Percentiles rank a stretch among this genome's conserved stretches.
Conservation (phyloP, 202 grass and related monocot genomes). For the Schoenoplectus tabernaemontani region DNA sequence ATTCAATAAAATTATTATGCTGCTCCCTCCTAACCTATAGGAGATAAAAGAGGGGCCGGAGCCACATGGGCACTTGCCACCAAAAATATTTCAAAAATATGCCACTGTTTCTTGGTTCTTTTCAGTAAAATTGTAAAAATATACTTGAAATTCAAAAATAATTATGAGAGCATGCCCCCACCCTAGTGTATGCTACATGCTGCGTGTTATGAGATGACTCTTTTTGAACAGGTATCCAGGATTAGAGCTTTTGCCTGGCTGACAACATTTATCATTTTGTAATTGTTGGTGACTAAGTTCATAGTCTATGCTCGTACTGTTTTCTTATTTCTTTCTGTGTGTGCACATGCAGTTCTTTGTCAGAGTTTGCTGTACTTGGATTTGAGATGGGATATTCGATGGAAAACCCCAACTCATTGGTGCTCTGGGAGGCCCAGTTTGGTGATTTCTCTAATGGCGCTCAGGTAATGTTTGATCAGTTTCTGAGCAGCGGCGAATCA, state of each 20-base stretch:
- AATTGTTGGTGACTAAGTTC: not conserved
- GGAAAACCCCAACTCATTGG: slow-evolving; percentile 92
- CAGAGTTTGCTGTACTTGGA: slow-evolving; percentile 92
- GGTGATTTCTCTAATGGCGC: slow-evolving; percentile 88
- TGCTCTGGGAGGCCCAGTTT: slow-evolving; percentile 94
- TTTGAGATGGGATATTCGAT: slow-evolving; percentile 97
- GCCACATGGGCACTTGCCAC: too few relatives aligned
- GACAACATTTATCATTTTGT: not conserved
- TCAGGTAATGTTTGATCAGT: slow-evolving; percentile 95
- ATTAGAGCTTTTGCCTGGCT: not conserved
- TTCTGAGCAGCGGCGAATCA: slow-evolving; percentile 82
- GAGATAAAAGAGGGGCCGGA: not conserved
- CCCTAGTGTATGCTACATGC: not conserved
- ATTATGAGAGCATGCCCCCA: too few relatives aligned
- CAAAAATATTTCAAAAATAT: too few relatives aligned
- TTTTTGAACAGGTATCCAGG: not conserved
- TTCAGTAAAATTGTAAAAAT: too few relatives aligned
- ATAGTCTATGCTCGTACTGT: not conserved
- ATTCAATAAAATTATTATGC: not conserved
- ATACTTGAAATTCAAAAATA: too few relatives aligned
- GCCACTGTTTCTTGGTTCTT: too few relatives aligned
- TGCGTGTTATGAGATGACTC: not conserved
- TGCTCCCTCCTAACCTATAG: not conserved
- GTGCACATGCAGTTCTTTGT: slow-evolving; percentile 62
- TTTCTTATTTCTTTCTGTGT: not conserved